Percentiles rank a stretch among this genome's conserved stretches.
phyloP scores from a whole-genome alignment of 192 early-diverging fungal genomes.

The Backusella morwellensis region DNA sequence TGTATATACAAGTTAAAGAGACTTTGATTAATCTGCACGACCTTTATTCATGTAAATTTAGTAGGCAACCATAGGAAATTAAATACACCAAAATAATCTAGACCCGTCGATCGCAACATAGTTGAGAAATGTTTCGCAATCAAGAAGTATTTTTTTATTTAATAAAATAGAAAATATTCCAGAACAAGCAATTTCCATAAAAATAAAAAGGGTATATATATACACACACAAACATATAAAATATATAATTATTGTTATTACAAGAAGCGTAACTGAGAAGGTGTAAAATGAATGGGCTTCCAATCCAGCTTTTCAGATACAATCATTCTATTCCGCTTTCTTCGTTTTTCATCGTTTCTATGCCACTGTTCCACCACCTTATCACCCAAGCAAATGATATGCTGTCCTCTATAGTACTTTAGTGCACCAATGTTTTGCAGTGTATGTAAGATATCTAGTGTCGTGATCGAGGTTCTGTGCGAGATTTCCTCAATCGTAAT shows the following conservation, averaged over 20 bases:
- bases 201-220: not conserved
- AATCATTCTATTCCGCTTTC: constrained; percentile 57
- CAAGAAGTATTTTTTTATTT: not conserved
- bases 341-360: constrained; percentile 74
- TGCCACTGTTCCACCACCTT: constrained; percentile 82
- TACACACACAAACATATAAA: not conserved
- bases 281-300: constrained; percentile 78
- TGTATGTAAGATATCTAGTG: constrained; percentile 90
- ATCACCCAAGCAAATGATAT: constrained; percentile 85
- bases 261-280: constrained; percentile 71
- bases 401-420: constrained; percentile 89
- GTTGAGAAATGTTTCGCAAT: not conserved
- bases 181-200: not conserved
- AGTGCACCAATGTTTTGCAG: constrained; percentile 85
- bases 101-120: not conserved
- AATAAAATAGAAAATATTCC: too few relatives aligned
- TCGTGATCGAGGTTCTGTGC: constrained; percentile 79
- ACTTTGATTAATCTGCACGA: not conserved
- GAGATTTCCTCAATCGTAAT: constrained; percentile 90
- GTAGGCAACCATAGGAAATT: not conserved
- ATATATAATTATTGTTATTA: constrained; percentile 29
- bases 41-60: not conserved
- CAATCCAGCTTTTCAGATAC: constrained; percentile 77
- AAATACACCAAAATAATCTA: not conserved
- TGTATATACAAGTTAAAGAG: not conserved